Evolutionary conservation across 768 basidiomycete genomes (phyloP), one percentile per base, ranked within the genome.

Genomic region (Kwoniella dejecticola): DNA sequence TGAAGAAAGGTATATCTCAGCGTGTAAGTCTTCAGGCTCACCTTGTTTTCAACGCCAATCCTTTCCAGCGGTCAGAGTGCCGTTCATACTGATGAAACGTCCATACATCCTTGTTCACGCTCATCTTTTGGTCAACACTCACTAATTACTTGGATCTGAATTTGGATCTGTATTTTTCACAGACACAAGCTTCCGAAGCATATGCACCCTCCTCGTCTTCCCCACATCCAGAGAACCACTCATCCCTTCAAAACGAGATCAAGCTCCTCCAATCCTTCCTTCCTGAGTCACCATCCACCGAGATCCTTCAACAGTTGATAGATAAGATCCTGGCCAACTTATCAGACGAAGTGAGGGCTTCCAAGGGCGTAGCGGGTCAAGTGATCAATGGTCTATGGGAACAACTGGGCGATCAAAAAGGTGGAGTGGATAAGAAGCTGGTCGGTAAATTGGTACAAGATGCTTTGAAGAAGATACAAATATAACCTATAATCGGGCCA

Each of bases 341-440:
- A 23, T 30, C 53, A 3, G 63, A 68, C 24, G 70, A 73, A 13
- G 63, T 70, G 1, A 48, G 66, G 41, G 36, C 29, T 21, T 57
- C 62, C 0, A 79, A 74, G 46, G 60, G 67, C 5, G 77, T 62
- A 12, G 62, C 70, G n/a, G 77, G 77, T 8, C 61, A 57, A 27
- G 76, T 75, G 2, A 63, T 79, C 63, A 70, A 66, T 44, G 48
- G 38, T 26, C 58, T 79, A 12, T 70, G 72, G 74, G 68, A 72
- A 52, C 67, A 67, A 24, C 60, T 79, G 47, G 76, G 71, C 15
- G 73, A 79, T 19, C 57, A 57, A 6, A 64, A 63, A 30, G 66
- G 58, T n/a, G 56, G 42, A 1, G 70, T 68, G 52, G 76, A 79
- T 60, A 74, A 71, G 64, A 79, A 79, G 63, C 69, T 71, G 36